Conservation (phyloP, 73 alveolate species). For the Paramecium tetraurelia region DNA sequence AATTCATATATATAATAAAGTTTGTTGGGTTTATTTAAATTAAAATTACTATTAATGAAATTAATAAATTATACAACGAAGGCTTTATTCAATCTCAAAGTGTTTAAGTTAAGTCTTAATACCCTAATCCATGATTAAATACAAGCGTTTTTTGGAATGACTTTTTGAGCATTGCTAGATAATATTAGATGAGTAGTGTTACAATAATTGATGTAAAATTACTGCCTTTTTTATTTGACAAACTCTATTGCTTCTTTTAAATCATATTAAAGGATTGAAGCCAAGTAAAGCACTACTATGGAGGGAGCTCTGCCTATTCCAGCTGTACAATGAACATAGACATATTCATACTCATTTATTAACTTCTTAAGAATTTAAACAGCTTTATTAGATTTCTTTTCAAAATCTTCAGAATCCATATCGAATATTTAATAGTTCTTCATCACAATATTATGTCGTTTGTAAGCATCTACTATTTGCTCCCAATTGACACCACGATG, state of each 20-base stretch:
- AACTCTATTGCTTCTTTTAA: slow-evolving; percentile 28
- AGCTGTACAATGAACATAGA: slow-evolving; percentile 82
- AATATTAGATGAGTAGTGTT: neutral
- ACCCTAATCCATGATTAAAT: slow-evolving; percentile 14
- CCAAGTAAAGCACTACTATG: slow-evolving; percentile 68
- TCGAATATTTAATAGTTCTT: slow-evolving; percentile 1
- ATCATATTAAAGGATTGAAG: neutral
- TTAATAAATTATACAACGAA: neutral
- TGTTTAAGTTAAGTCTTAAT: neutral
- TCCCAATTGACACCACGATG: slow-evolving; percentile 42
- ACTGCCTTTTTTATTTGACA: neutral
- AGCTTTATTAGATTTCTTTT: neutral
- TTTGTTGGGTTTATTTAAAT: neutral
- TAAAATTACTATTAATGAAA: neutral
- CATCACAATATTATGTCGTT: neutral
- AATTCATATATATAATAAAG: neutral
- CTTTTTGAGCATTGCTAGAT: neutral
- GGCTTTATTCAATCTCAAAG: neutral
- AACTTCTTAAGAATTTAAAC: neutral
- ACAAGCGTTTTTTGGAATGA: neutral
- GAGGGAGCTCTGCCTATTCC: slow-evolving; percentile 83
- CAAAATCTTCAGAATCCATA: slow-evolving; percentile 31
- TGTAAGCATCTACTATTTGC: neutral
- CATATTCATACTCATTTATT: slow-evolving; percentile 56
- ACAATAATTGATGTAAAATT: slow-evolving; percentile 13